These are phyloP conservation scores for Nicotiana paniculata DNA, from an alignment of 257 asterid species.

Conservation along the genomic window DNA sequence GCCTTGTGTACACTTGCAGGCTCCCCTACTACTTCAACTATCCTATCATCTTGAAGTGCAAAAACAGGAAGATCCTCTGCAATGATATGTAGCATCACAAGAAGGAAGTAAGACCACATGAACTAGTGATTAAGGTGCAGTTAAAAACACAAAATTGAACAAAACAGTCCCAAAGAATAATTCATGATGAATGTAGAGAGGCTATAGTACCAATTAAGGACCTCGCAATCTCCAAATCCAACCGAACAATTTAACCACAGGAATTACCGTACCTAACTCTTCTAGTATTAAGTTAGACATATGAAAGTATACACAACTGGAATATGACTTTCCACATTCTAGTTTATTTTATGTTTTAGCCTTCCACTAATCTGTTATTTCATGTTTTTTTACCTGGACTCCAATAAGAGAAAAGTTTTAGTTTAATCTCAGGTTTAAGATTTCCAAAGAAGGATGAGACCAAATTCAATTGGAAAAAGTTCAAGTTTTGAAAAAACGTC, in stretches of 20 bases:
- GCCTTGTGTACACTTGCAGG: constrained; percentile 71
- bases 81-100: constrained; percentile 6
- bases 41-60: constrained; percentile 84
- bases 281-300: background rate
- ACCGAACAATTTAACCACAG: background rate
- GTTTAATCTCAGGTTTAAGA: background rate
- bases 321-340: background rate
- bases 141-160: background rate
- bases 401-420: background rate
- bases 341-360: background rate
- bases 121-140: background rate
- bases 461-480: background rate
- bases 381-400: background rate
- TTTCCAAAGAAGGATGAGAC: constrained; percentile 2
- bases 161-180: background rate
- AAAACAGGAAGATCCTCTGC: constrained; percentile 82
- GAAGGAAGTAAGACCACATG: background rate
- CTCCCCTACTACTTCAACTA: constrained; percentile 87
- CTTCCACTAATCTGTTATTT: background rate
- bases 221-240: constrained; percentile 5
- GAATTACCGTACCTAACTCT: background rate
- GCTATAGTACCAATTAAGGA: constrained; percentile 6
- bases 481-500: background rate
- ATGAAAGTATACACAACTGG: background rate
- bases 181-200: constrained; percentile 3